Evolutionary conservation across 1,139 yeast species (phyloP).

Genomic region (Blastobotrys indianensis): DNA sequence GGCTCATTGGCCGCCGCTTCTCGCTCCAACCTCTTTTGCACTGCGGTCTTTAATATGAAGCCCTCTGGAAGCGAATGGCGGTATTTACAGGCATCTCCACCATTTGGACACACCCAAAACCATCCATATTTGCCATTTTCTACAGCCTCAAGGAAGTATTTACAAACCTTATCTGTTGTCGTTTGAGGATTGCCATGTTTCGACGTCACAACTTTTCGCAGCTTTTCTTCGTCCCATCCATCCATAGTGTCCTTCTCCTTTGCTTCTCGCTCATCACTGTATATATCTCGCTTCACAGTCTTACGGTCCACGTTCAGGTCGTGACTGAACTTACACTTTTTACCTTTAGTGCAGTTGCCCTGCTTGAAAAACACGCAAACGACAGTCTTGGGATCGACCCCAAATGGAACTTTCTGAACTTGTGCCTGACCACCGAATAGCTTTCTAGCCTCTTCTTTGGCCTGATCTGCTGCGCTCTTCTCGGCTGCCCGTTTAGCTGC

Average conservation of each 20-base stretch:
- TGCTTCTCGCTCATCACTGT: constrained; percentile 75
- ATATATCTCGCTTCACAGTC: constrained; percentile 84
- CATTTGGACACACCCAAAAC: constrained; percentile 98
- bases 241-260: constrained; percentile 90
- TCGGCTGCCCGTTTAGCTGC: constrained; percentile 73
- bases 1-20: constrained; percentile 83
- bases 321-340: constrained; percentile 91
- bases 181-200: constrained; percentile 94
- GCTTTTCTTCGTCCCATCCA: constrained; percentile 93
- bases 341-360: constrained; percentile 84
- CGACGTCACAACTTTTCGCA: constrained; percentile 76
- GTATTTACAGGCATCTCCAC: constrained; percentile 90
- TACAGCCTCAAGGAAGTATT: constrained; percentile 90
- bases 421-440: constrained; percentile 61
- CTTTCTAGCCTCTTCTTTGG: constrained; percentile 80
- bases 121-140: constrained; percentile 97
- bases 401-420: constrained; percentile 87
- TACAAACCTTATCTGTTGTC: constrained; percentile 93
- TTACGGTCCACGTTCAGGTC: constrained; percentile 82
- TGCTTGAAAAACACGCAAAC: constrained; percentile 87
- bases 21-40: constrained; percentile 84
- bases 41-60: constrained; percentile 92
- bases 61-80: constrained; percentile 97
- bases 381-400: constrained; percentile 94
- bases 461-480: constrained; percentile 85